phyloP scores from a whole-genome alignment of 306 rosid species.

The Abrus precatorius region DNA sequence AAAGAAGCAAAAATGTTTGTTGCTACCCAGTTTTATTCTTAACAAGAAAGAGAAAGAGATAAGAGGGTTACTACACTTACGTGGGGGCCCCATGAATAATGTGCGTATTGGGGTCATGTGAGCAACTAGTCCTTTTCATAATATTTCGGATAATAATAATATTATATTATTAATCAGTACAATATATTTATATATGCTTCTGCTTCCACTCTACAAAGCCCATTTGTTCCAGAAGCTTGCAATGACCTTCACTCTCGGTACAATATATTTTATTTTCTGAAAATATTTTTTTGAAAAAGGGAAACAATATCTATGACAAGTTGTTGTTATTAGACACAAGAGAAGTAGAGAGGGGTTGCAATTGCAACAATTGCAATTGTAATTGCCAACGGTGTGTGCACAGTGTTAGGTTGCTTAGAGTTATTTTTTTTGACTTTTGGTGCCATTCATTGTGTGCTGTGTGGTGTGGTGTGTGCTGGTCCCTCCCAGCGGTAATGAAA shows the following conservation, averaged over 20 bases:
- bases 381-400: constrained; percentile 43
- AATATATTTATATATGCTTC: constrained; percentile 4
- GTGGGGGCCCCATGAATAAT: constrained; percentile 75
- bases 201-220: constrained; percentile 43
- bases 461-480: constrained; percentile 47
- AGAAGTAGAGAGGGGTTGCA: constrained; percentile 36
- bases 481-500: constrained; percentile 61
- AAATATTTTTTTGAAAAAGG: neutral
- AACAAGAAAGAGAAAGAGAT: neutral
- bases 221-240: constrained; percentile 44
- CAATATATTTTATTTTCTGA: neutral
- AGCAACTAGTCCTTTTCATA: constrained; percentile 72
- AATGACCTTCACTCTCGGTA: neutral
- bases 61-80: constrained; percentile 56
- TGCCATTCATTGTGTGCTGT: constrained; percentile 59
- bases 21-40: constrained; percentile 55
- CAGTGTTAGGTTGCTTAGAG: constrained; percentile 64
- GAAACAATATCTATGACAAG: constrained; percentile 40
- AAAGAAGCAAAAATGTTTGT: constrained; percentile 44
- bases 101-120: constrained; percentile 73
- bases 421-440: constrained; percentile 63
- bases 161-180: neutral
- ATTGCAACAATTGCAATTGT: neutral
- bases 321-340: constrained; percentile 40
- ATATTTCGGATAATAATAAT: constrained; percentile 36